Base-by-base conservation (phyloP, 805 yeast genomes). In the Cyberlindnera euphorbiae region DNA sequence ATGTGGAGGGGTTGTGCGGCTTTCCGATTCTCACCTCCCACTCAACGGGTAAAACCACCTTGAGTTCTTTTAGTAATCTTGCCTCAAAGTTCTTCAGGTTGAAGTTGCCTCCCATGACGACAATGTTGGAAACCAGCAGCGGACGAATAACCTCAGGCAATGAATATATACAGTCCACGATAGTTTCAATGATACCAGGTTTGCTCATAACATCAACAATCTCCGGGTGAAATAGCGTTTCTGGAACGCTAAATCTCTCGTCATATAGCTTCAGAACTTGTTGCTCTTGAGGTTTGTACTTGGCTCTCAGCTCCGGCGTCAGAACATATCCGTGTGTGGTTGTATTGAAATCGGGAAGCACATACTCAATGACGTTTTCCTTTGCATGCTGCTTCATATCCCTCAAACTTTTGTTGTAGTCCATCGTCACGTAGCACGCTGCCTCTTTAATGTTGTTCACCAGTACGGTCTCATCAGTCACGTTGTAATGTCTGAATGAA, bases 401-500 rank as follows among this genome's bases (percentile, higher is more conserved):
- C 26, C 67, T 63, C 33, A 81, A 54, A 15, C 77, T 72, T 15
- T 55, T 49, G 16, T 58, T 62, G 49, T 77, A 85, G 49, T 83
- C 75, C 15, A 48, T 43, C 0, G 90, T 77, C n/a, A 85, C 75
- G 64, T 75, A 78, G 57, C 85, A 71, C 25, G 90, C 64, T 41
- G 73, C 66, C 53, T 89, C 96, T 53, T 93, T 93, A 46, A 94
- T 83, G 32, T 82, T 79, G 53, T 88, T 86, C 32, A 93, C 79
- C 31, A 93, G 62, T 3, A 83, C 66, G 0, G 95, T 81, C 59
- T 94, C 99, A 42, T 93, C 96, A 55, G 86, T 79, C 47, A 93
- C 88, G 53, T 93, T 90, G 58, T 89, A 93, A 63, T 93, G 93
- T 36, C 97, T 69, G 54, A 83, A 93, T 3, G 96, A 86, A 10